These are phyloP conservation scores for Hortaea sp. DNA, from an alignment of 2,329 filamentous ascomycete genomes.

Conservation along the genomic window DNA sequence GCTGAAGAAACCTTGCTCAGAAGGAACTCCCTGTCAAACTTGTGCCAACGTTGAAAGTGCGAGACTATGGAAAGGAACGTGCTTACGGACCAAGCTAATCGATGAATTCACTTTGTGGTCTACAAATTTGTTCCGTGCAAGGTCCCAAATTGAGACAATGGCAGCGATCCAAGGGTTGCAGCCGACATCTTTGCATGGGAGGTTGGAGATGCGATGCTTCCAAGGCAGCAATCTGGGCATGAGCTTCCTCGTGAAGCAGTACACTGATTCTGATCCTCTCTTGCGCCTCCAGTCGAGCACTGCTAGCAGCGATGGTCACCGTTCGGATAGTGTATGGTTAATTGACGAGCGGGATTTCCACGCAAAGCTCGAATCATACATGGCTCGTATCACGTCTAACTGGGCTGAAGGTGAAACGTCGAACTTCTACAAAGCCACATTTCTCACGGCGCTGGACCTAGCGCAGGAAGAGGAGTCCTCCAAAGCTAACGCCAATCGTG, in stretches of 20 bases:
- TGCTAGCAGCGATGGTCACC: neutral
- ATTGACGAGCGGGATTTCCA: slow-evolving; percentile 35
- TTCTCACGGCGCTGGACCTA: slow-evolving; percentile 24
- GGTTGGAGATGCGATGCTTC: slow-evolving; percentile 45
- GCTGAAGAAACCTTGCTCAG: slow-evolving; percentile 55
- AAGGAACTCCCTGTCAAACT: slow-evolving; percentile 49
- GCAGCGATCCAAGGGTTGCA: slow-evolving; percentile 39
- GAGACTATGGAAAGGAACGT: slow-evolving; percentile 51
- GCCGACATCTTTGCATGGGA: slow-evolving; percentile 39
- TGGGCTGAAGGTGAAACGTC: slow-evolving; percentile 42
- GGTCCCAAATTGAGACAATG: slow-evolving; percentile 42
- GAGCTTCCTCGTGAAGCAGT: slow-evolving; percentile 17
- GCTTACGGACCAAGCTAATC: slow-evolving; percentile 47
- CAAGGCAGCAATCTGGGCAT: slow-evolving; percentile 27
- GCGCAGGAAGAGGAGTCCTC: slow-evolving; percentile 11
- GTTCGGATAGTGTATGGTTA: slow-evolving; percentile 4
- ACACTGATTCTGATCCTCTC: neutral
- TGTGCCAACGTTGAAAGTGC: slow-evolving; percentile 51
- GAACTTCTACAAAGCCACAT: slow-evolving; percentile 41
- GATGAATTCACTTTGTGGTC: slow-evolving; percentile 50
- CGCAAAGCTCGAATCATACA: slow-evolving; percentile 43
- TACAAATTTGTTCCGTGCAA: slow-evolving; percentile 40
- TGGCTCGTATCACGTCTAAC: neutral
- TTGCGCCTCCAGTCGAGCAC: too few species aligned
- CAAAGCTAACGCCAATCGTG: too few species aligned